phyloP scores from a whole-genome alignment of 345 rosid genomes.

The Turritis glabra region DNA sequence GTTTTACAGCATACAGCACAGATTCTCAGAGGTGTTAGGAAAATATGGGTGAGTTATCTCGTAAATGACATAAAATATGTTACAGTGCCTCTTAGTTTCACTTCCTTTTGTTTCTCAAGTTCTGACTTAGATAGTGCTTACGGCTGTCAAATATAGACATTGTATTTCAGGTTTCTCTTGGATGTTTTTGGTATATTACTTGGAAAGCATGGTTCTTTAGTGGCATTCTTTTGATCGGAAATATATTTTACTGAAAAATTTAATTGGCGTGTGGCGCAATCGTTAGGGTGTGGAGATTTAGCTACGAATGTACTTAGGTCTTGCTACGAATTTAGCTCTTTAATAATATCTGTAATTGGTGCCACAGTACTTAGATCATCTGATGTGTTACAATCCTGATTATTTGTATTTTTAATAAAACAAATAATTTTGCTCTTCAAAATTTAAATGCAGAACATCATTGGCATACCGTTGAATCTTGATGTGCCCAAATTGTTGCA shows the following conservation, averaged over 20 bases:
- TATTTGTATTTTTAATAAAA: conserved; percentile 3
- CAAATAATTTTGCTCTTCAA: conserved; percentile 7
- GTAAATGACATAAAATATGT: neutral
- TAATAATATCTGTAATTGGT: conserved; percentile 18
- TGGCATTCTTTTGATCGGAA: neutral
- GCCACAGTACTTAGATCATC: neutral
- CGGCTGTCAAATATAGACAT: conserved; percentile 2
- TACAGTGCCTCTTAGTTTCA: conserved; percentile 14
- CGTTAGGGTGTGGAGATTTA: neutral
- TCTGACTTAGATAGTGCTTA: conserved; percentile 4
- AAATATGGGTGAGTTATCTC: conserved; percentile 72
- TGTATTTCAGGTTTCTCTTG: conserved; percentile 3
- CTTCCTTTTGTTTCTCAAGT: conserved; percentile 15
- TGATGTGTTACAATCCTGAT: conserved; percentile 7
- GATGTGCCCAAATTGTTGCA: conserved; percentile 79
- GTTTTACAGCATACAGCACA: conserved; percentile 57
- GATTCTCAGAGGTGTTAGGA: conserved; percentile 52
- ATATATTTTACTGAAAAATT: neutral
- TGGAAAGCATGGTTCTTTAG: conserved; percentile 4
- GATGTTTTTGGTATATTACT: conserved; percentile 1
- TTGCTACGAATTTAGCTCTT: conserved; percentile 8
- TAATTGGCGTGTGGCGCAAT: neutral
- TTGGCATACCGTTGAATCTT: conserved; percentile 70
- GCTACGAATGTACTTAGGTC: neutral
- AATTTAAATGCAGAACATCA: conserved; percentile 65